These are phyloP conservation scores for Lenwebbia sp. DNA, from an alignment of 345 rosid genomes.

Conservation along the genomic window DNA sequence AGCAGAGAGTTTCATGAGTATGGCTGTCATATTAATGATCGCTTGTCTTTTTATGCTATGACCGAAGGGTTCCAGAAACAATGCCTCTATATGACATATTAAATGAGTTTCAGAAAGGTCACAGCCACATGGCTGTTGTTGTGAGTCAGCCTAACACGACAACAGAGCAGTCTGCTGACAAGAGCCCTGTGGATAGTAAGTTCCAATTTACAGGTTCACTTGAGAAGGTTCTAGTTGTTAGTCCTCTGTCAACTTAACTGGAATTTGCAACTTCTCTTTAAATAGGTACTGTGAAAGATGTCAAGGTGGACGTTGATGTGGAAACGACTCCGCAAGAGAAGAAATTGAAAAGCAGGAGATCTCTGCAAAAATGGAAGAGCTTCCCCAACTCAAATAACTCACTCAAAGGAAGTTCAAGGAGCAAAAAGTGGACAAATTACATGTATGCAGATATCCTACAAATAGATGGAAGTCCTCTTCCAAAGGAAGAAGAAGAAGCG, in stretches of 20 bases:
- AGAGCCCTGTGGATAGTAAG: conserved; percentile 23
- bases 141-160: conserved; percentile 39
- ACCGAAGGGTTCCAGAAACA: conserved; percentile 52
- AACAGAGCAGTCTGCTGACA: conserved; percentile 5
- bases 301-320: conserved; percentile 45
- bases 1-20: neutral
- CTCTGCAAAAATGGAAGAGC: conserved; percentile 79
- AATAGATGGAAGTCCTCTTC: conserved; percentile 55
- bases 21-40: neutral
- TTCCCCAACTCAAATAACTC: conserved; percentile 33
- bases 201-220: neutral
- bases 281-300: conserved; percentile 40
- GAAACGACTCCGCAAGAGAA: conserved; percentile 38
- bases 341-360: conserved; percentile 40
- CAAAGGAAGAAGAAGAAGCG: conserved; percentile 84
- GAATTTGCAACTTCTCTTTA: neutral
- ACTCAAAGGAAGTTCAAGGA: conserved; percentile 34
- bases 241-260: neutral
- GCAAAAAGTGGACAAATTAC: conserved; percentile 71
- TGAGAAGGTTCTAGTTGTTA: neutral
- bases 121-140: conserved; percentile 98
- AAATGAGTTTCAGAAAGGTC: conserved; percentile 99
- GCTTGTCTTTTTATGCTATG: neutral
- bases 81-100: conserved; percentile 90
- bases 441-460: conserved; percentile 59